phyloP scores from a whole-genome alignment of 1,284 basidiomycete species.

The Apiotrichum siamense region DNA sequence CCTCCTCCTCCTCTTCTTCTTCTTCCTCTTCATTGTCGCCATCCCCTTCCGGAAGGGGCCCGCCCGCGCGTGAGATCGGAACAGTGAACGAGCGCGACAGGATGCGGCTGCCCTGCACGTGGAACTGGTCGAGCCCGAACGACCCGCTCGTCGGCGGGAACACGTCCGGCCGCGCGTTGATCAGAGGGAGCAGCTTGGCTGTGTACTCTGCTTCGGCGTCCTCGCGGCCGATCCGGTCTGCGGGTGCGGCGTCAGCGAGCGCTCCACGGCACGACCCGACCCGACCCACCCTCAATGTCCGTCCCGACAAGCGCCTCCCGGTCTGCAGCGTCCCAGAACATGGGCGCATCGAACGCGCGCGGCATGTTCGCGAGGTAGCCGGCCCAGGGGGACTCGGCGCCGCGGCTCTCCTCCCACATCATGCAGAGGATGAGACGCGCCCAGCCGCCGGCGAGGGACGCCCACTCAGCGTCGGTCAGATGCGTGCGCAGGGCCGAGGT shows the following conservation, averaged over 20 bases:
- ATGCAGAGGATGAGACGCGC: conserved; percentile 80
- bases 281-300: conserved; percentile 67
- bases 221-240: conserved; percentile 78
- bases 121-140: conserved; percentile 73
- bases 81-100: conserved; percentile 61
- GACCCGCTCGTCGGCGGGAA: conserved; percentile 56
- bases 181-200: conserved; percentile 52
- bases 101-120: conserved; percentile 88
- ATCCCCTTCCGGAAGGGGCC: conserved; percentile 33
- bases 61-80: conserved; percentile 19
- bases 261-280: neutral
- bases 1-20: conserved; percentile 59
- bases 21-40: conserved; percentile 50
- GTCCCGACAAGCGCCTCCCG: conserved; percentile 68
- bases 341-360: conserved; percentile 73
- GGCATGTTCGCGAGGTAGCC: conserved; percentile 59
- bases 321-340: conserved; percentile 82
- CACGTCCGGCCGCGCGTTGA: conserved; percentile 62
- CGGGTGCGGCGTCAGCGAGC: too few species aligned
- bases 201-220: conserved; percentile 74
- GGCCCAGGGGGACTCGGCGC: conserved; percentile 58
- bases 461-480: conserved; percentile 59
- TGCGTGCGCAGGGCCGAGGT: conserved; percentile 60
- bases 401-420: conserved; percentile 81
- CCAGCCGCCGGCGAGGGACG: conserved; percentile 68